Conservation (phyloP, 2,329 filamentous ascomycete species). For the Microdochium trichocladiopsis region DNA sequence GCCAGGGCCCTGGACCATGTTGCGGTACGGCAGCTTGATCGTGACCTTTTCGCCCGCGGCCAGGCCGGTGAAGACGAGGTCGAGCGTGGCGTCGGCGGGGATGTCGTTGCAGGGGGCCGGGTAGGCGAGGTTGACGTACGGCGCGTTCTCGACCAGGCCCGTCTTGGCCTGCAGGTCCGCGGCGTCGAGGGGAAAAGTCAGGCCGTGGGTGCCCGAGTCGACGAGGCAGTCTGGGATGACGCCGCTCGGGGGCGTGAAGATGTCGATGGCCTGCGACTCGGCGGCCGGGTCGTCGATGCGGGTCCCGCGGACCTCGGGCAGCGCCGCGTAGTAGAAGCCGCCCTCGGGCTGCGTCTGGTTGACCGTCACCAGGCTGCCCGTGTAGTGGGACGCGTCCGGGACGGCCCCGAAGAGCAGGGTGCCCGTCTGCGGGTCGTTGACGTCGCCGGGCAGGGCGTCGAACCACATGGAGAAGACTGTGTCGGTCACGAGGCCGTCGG, state of each 20-base stretch:
- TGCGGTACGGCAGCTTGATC: conserved; percentile 3
- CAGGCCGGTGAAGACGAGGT: not conserved
- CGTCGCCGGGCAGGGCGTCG: conserved; percentile 1
- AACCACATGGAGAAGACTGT: conserved; percentile 3
- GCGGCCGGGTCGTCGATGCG: not conserved
- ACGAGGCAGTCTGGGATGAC: conserved; percentile 1
- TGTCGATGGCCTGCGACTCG: not conserved
- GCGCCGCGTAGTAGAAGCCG: conserved; percentile 3
- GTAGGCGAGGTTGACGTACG: conserved; percentile 1
- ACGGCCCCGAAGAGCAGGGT: conserved; percentile 1
- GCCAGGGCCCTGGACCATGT: not conserved
- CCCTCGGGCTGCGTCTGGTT: not conserved
- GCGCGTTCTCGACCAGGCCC: not conserved
- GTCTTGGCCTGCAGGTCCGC: not conserved
- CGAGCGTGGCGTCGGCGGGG: not conserved
- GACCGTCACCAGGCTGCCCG: conserved; percentile 1
- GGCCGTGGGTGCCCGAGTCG: conserved; percentile 3
- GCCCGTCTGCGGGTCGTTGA: conserved; percentile 3
- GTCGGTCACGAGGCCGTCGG: not conserved
- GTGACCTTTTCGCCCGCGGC: not conserved
- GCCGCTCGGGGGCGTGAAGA: not conserved
- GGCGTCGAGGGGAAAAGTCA: not conserved
- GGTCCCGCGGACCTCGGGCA: conserved; percentile 1
- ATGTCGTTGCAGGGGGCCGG: conserved; percentile 1
- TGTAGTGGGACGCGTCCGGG: not conserved